Evolutionary conservation across 2,329 filamentous ascomycete species (phyloP).

Genomic region (Thelonectria discophora): DNA sequence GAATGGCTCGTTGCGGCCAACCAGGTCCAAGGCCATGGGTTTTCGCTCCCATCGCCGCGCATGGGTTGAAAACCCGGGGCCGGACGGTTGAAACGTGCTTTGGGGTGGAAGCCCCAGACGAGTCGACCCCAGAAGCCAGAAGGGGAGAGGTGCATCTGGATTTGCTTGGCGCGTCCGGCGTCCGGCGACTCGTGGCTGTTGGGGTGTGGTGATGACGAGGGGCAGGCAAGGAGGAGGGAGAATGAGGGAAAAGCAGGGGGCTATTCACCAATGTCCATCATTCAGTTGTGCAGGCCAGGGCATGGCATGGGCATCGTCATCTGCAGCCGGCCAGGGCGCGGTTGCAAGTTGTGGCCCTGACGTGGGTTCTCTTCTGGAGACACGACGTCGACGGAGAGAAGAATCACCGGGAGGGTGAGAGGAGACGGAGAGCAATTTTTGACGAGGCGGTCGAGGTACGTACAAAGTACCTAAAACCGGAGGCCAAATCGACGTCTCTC

Average conservation of each 20-base stretch:
- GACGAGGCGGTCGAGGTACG: constrained; percentile 1
- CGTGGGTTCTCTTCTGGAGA: no score
- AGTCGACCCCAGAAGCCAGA: constrained; percentile 30
- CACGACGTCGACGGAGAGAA: constrained; percentile 1
- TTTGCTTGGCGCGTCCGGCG: constrained; percentile 16
- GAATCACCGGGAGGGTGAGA: neutral
- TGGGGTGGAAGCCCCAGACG: constrained; percentile 25
- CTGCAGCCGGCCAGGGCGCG: constrained; percentile 3
- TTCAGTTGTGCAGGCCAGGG: constrained; percentile 4
- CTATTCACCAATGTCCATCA: neutral
- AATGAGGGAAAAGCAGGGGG: neutral
- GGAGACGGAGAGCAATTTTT: neutral
- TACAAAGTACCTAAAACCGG: neutral
- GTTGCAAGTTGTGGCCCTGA: neutral
- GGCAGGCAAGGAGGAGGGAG: neutral
- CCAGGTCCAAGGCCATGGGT: constrained; percentile 20
- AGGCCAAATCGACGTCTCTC: neutral
- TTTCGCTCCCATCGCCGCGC: constrained; percentile 24
- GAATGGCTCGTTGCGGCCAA: constrained; percentile 10
- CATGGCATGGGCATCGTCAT: constrained; percentile 1
- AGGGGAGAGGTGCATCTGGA: constrained; percentile 32
- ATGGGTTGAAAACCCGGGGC: constrained; percentile 23
- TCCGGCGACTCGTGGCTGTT: constrained; percentile 7
- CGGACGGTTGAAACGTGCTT: constrained; percentile 30
- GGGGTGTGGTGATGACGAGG: constrained; percentile 4